phyloP scores from a whole-genome alignment of 768 basidiomycete species.

The Tylopilus subfusipes region DNA sequence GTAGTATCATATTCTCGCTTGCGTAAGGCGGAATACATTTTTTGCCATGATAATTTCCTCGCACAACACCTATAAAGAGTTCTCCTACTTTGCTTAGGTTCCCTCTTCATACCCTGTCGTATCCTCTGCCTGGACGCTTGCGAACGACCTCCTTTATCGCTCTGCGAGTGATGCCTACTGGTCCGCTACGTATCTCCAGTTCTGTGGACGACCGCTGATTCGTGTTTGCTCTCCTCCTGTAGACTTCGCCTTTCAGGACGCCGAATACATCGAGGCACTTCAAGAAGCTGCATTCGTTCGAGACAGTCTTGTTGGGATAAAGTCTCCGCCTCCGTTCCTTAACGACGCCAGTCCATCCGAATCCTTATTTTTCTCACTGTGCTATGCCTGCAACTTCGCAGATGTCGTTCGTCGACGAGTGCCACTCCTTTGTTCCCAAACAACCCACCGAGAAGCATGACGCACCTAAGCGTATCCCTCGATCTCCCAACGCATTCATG shows the following conservation, averaged over 20 bases:
- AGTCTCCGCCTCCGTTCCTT: neutral
- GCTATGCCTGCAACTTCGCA: slow-evolving; percentile 10
- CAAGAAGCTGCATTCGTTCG: neutral
- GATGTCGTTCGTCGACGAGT: neutral
- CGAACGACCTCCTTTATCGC: slow-evolving; percentile 1
- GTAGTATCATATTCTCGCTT: slow-evolving; percentile 7
- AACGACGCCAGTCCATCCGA: neutral
- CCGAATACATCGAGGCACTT: neutral
- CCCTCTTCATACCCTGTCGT: neutral
- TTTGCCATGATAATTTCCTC: neutral
- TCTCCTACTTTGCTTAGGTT: neutral
- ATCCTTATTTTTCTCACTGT: neutral
- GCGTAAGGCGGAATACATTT: neutral
- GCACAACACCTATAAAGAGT: slow-evolving; percentile 17
- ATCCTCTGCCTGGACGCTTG: slow-evolving; percentile 12
- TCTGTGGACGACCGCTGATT: neutral
- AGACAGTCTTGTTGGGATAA: neutral
- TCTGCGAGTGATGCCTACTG: slow-evolving; percentile 3
- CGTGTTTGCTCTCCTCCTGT: neutral
- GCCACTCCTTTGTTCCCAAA: slow-evolving; percentile 6
- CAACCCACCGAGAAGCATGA: neutral
- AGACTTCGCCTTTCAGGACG: slow-evolving; percentile 3
- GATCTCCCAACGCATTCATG: slow-evolving; percentile 57
- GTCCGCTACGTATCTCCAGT: slow-evolving; percentile 2
- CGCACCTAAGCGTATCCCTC: slow-evolving; percentile 36